Conservation (phyloP, 441 rosid species). For the Croton setiger region DNA sequence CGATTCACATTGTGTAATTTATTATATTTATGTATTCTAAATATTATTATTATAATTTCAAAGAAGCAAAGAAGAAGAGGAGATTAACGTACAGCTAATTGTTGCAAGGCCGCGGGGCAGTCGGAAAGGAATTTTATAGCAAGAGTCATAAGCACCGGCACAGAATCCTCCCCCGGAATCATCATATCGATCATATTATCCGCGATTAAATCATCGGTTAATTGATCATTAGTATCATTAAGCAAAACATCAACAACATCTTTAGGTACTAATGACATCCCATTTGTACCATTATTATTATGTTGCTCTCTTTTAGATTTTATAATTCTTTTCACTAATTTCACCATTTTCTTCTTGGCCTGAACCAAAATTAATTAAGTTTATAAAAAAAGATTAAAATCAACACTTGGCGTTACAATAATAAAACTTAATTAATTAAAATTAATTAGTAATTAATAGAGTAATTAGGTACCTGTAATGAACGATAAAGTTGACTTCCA, state of each 20-base stretch:
- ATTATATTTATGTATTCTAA: no score
- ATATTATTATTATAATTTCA: not conserved
- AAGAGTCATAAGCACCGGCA: conserved; percentile 86
- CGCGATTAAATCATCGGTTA: conserved; percentile 74
- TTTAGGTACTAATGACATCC: conserved; percentile 29
- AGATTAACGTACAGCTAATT: conserved; percentile 45
- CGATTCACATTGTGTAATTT: not conserved
- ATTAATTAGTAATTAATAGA: no score
- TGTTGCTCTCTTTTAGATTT: conserved; percentile 34
- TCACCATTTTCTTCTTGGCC: conserved; percentile 95
- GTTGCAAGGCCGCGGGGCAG: conserved; percentile 68
- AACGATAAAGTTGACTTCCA: conserved; percentile 82
- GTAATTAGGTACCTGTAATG: conserved; percentile 52
- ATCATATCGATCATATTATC: conserved; percentile 93
- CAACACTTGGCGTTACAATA: not conserved
- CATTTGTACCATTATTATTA: conserved; percentile 4
- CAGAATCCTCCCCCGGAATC: conserved; percentile 99
- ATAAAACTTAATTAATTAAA: not conserved
- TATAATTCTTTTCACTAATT: conserved; percentile 54
- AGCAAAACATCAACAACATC: conserved; percentile 81
- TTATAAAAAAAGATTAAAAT: no score
- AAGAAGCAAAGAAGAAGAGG: no score
- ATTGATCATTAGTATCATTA: conserved; percentile 40
- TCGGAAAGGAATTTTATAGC: conserved; percentile 87
- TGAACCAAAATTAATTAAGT: conserved; percentile 13